Evolutionary conservation across 1,139 yeast species (phyloP).

Genomic region (Suhomyces taliae): DNA sequence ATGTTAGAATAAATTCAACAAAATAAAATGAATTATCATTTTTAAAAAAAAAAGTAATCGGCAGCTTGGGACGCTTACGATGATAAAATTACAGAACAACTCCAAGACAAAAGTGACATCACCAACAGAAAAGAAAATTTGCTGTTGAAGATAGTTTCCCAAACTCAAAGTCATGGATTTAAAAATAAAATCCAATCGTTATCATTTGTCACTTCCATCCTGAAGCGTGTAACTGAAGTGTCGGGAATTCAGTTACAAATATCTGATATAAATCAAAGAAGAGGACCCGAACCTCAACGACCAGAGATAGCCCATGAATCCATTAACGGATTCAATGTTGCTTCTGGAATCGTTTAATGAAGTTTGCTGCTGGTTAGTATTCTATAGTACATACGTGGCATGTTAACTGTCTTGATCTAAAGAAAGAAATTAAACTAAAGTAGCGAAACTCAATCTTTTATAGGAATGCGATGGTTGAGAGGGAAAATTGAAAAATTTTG

Average conservation of each 20-base stretch:
- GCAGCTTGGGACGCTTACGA: conserved; percentile 7
- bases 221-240: conserved; percentile 65
- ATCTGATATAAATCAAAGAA: conserved; percentile 27
- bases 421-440: conserved; percentile 12
- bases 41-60: neutral
- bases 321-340: neutral
- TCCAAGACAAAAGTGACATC: conserved; percentile 1
- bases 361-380: conserved; percentile 12
- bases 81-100: conserved; percentile 6
- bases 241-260: conserved; percentile 77
- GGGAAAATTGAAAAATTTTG: conserved; percentile 14
- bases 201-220: neutral
- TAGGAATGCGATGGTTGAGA: conserved; percentile 4
- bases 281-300: conserved; percentile 76
- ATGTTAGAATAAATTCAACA: conserved; percentile 29
- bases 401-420: conserved; percentile 33
- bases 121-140: neutral
- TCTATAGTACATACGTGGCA: conserved; percentile 54
- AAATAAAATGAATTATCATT: neutral
- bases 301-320: neutral
- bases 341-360: conserved; percentile 3
- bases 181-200: no score
- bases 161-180: neutral
- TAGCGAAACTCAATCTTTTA: conserved; percentile 6
- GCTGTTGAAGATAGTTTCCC: neutral